Conservation (phyloP, 148 eudicot species). For the Arctostaphylos glauca region DNA sequence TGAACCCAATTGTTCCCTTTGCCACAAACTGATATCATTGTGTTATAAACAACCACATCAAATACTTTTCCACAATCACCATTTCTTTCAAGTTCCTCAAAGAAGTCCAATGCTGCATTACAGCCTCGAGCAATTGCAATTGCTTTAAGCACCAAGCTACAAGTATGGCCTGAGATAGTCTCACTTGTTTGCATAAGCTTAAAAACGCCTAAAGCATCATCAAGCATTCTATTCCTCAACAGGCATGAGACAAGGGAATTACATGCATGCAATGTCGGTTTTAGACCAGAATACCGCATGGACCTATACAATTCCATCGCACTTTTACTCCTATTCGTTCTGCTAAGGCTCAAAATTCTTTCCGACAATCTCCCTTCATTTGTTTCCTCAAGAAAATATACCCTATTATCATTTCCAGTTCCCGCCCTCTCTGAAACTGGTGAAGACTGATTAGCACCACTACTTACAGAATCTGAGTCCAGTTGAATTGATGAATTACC, state of each 20-base stretch:
- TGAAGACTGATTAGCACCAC: neutral
- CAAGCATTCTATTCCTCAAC: slow-evolving; percentile 42
- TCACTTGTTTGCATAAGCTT: slow-evolving; percentile 31
- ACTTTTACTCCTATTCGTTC: slow-evolving; percentile 45
- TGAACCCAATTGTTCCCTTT: slow-evolving; percentile 50
- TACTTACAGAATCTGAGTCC: neutral
- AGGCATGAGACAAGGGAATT: slow-evolving; percentile 57
- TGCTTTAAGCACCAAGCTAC: slow-evolving; percentile 54
- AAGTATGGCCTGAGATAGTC: slow-evolving; percentile 48
- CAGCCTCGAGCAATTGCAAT: slow-evolving; percentile 31
- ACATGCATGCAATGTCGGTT: slow-evolving; percentile 56
- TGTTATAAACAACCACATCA: slow-evolving; percentile 55
- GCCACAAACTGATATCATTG: slow-evolving; percentile 48
- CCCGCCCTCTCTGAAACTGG: slow-evolving; percentile 12
- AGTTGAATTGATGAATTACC: neutral
- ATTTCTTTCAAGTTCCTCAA: slow-evolving; percentile 34
- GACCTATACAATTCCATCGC: slow-evolving; percentile 56
- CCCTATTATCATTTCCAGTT: slow-evolving; percentile 16
- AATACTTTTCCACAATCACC: slow-evolving; percentile 28
- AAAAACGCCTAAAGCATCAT: slow-evolving; percentile 42
- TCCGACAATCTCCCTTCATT: slow-evolving; percentile 42
- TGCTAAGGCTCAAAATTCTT: slow-evolving; percentile 44
- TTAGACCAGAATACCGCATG: slow-evolving; percentile 41
- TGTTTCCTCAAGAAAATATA: slow-evolving; percentile 49
- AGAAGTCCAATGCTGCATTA: slow-evolving; percentile 40